Percentiles rank a stretch among this genome's conserved stretches.
phyloP scores from a whole-genome alignment of 345 rosid species.

The Linum tenue region DNA sequence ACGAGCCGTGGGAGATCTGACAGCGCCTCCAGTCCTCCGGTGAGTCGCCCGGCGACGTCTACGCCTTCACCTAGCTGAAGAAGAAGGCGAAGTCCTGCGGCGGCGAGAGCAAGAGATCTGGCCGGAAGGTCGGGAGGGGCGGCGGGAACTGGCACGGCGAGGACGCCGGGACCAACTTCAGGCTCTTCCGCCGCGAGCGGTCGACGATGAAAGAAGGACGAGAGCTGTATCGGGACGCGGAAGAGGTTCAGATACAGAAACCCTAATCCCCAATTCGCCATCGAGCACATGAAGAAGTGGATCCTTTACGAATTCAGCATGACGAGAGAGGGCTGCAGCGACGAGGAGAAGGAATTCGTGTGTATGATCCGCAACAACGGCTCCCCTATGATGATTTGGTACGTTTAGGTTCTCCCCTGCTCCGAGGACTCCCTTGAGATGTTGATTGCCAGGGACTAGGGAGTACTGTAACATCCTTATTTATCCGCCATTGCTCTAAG shows the following conservation, averaged over 20 bases:
- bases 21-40: background rate
- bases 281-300: background rate
- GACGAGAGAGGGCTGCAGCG: background rate
- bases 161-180: background rate
- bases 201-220: background rate
- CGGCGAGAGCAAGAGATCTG: background rate
- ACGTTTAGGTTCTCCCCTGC: background rate
- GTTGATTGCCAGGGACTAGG: too few relatives aligned
- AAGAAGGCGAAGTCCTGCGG: background rate
- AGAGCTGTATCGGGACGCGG: background rate
- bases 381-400: background rate
- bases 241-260: background rate
- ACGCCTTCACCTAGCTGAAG: background rate
- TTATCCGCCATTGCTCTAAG: too few relatives aligned
- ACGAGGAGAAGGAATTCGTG: background rate
- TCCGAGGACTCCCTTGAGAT: too few relatives aligned
- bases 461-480: too few relatives aligned
- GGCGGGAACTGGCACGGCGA: background rate
- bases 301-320: background rate
- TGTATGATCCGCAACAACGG: background rate
- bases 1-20: background rate
- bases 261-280: background rate
- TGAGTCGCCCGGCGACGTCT: background rate
- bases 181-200: background rate
- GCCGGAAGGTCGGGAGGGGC: background rate